Base-by-base conservation (phyloP, 768 basidiomycete genomes). In the Termitomyces sp. region DNA sequence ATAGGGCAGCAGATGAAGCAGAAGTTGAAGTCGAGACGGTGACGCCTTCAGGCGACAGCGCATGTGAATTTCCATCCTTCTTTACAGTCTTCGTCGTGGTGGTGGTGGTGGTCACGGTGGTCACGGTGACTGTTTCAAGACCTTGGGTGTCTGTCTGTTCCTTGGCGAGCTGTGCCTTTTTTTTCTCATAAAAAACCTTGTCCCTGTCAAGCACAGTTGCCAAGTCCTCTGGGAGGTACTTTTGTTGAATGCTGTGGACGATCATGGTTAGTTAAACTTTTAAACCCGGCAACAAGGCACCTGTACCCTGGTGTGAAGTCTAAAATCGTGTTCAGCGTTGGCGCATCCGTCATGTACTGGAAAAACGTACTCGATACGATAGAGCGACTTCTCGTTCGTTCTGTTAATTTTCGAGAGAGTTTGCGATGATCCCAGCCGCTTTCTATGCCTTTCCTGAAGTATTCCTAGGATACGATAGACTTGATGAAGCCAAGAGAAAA, bases 321-420 rank as follows among this genome's bases (percentile, higher is more conserved):
- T 75, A 37, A 6, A 20, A 44, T 48, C 12, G 37, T 33, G 39
- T 18, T 59, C 27, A 41, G 24, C 50, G 16, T 44, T 9, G 60
- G 6, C 6, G 51, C 39, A 22, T 39, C 20, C 0, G n/a, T 13
- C 6, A 52, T 42, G 42, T 3, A 13, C 11, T 20, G 31, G 33
- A 45, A 22, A 22, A 8, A 69, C 78, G 59, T 63, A 81, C 81
- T 82, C 4, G 73, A 67, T 13, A 76, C 80, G 60, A 81, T 73
- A 6, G 80, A 75, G 49, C 76, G 76, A 57, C 78, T 75, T 67
- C 75, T 78, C 2, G 80, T 73, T 37, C 78, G 70, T 59, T 79
- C 76, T 13, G 74, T 78, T 48, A 78, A 65, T 24, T 78, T 66
- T 46, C 74, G 69, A 6, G 77, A 75, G 33, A 77, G 65, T 59